Base-by-base conservation (phyloP, 1,139 yeast species). In the Tardiomyces blankii region DNA sequence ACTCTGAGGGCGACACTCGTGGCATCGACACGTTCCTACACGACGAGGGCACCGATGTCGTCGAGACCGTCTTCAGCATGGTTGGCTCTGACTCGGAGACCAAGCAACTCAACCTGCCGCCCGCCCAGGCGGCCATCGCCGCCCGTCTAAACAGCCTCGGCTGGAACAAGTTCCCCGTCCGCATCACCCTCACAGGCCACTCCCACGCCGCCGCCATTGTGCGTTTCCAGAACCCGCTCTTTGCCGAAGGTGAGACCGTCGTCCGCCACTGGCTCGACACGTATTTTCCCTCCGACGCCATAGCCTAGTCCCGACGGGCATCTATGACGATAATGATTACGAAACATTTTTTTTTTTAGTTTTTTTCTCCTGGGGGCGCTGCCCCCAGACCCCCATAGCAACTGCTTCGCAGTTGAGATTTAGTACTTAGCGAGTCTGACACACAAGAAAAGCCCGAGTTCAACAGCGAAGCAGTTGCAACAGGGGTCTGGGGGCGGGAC, bases 171-270 rank as follows among this genome's bases (percentile, higher is more conserved):
- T 82, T 61, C 57, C 93, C 93, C 0, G 72, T 85, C 27, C 72
- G 82, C 49, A 81, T 86, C 45, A 72, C 82, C 41, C 67, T 73
- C 32, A 80, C 91, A 3, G 72, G 72, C 44, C 75, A 79, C 43
- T 74, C 93, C 0, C 95, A 86, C 58, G 87, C 95, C 1, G 94
- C 91, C 1, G 81, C 86, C 1, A 82, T 86, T 48, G 84, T 80
- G 38, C 72, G 94, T 47, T 75, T 72, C 48, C 64, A 64, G 13
- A 67, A 68, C 40, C 74, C 74, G 35, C 72, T 73, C 19, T 78
- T 74, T 49, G 75, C 67, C 32, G 94, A 86, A 61, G 95, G 95
- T 0, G 74, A 78, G 56, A 60, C 69, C 1, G 84, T 82, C 3
- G 74, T 86, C 18, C 63, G 64, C 39, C 95, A 86, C 60, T 81